A percentile compares a stretch with the other conserved stretches of the same genome.
These are phyloP conservation scores for Crithidia fasciculata DNA, from an alignment of 208 protist species.

Conservation along the genomic window DNA sequence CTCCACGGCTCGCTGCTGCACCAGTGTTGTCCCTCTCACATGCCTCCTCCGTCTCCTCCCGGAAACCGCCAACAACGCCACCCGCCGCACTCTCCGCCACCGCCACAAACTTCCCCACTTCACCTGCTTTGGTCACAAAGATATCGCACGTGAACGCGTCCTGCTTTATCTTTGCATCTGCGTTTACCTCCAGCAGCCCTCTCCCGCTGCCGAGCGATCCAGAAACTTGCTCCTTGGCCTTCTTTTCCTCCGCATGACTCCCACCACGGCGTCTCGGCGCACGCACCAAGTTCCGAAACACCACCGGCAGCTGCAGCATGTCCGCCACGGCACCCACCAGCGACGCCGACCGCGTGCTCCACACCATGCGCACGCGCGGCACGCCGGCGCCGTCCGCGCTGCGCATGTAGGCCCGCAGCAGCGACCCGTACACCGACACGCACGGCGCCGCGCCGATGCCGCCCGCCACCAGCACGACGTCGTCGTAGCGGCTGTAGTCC, in stretches of 20 bases:
- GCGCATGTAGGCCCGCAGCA: conserved; percentile 13
- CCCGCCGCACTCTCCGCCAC: neutral
- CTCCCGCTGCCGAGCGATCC: too few relatives aligned
- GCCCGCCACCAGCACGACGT: conserved; percentile 50
- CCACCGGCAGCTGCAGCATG: conserved; percentile 22
- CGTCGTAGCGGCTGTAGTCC: conserved; percentile 40
- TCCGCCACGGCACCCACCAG: conserved; percentile 18
- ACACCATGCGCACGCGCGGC: conserved; percentile 23
- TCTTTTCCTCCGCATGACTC: too few relatives aligned
- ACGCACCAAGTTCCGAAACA: neutral
- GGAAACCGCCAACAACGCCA: neutral
- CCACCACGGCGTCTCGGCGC: neutral
- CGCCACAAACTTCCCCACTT: neutral
- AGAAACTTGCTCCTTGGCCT: too few relatives aligned
- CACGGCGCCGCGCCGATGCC: conserved; percentile 59
- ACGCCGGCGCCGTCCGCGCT: neutral
- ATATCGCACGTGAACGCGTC: neutral
- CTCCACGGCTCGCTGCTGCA: neutral
- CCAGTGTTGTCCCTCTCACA: neutral
- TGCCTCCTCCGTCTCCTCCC: too few relatives aligned
- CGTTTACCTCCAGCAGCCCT: too few relatives aligned
- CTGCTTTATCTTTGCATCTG: neutral
- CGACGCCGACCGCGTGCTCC: conserved; percentile 23
- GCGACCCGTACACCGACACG: conserved; percentile 42
- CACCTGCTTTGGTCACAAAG: neutral